These are phyloP conservation scores for Amanita fuliginea DNA, from an alignment of 768 basidiomycete genomes.

Conservation along the genomic window DNA sequence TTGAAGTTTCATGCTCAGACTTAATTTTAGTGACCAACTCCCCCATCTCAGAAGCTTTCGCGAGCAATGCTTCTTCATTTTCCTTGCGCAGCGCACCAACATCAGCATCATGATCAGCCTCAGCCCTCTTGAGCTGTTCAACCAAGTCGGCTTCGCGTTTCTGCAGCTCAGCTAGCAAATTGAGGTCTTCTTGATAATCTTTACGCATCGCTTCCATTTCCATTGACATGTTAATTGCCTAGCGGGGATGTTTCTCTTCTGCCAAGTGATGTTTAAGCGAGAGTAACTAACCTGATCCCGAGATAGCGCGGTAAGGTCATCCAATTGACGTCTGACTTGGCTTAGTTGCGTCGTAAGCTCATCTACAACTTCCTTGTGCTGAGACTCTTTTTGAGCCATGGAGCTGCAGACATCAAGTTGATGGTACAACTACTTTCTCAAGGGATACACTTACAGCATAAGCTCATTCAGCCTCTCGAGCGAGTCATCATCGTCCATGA, in stretches of 20 bases:
- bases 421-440: neutral
- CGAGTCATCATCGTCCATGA: conserved; percentile 53
- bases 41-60: conserved; percentile 32
- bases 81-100: conserved; percentile 39
- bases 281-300: conserved; percentile 67
- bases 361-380: conserved; percentile 75
- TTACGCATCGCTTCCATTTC: conserved; percentile 69
- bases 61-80: conserved; percentile 31
- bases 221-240: conserved; percentile 82
- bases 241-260: neutral
- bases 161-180: conserved; percentile 42
- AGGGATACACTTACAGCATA: conserved; percentile 59
- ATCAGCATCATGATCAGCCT: conserved; percentile 36
- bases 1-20: conserved; percentile 32
- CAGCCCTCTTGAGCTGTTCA: conserved; percentile 35
- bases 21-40: conserved; percentile 36
- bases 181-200: conserved; percentile 44
- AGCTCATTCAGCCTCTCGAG: conserved; percentile 79
- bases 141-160: conserved; percentile 46
- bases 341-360: conserved; percentile 54
- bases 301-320: conserved; percentile 71
- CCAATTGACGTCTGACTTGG: conserved; percentile 67
- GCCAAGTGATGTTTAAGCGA: neutral
- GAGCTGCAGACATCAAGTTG: conserved; percentile 39
- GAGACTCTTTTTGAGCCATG: conserved; percentile 95